These are phyloP conservation scores for Immersiporthe knoxdaviesiana DNA, from an alignment of 2,329 filamentous ascomycete species.

Conservation along the genomic window DNA sequence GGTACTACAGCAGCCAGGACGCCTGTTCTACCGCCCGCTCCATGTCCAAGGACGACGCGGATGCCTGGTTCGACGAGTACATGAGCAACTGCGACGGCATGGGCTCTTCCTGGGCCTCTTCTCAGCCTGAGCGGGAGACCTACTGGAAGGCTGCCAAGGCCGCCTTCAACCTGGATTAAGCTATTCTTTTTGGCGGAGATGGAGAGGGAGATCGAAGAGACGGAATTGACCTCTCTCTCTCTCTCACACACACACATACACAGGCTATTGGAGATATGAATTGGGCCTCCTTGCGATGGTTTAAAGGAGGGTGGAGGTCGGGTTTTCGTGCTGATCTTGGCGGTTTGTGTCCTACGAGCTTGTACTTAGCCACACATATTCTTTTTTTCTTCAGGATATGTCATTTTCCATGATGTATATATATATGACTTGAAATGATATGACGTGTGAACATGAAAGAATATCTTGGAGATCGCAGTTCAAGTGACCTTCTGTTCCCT, in stretches of 20 bases:
- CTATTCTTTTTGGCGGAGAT: background rate
- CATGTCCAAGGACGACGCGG: conserved; percentile 29
- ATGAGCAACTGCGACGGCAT: conserved; percentile 51
- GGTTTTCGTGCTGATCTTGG: background rate
- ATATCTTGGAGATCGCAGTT: background rate
- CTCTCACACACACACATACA: too few relatives aligned
- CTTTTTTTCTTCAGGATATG: background rate
- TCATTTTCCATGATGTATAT: conserved; percentile 1
- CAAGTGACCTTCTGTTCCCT: background rate
- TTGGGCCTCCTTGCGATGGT: background rate
- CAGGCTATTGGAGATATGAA: background rate
- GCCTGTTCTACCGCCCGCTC: conserved; percentile 40
- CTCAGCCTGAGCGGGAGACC: conserved; percentile 38
- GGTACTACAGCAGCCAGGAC: conserved; percentile 55
- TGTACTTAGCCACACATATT: background rate
- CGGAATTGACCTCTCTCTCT: too few relatives aligned
- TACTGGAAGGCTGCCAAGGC: conserved; percentile 52
- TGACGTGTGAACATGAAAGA: background rate
- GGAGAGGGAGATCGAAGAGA: background rate
- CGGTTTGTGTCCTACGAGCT: background rate
- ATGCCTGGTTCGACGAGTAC: conserved; percentile 49
- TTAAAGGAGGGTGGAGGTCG: background rate
- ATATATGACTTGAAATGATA: conserved; percentile 5
- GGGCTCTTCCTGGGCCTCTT: conserved; percentile 26
- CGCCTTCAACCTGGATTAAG: conserved; percentile 42